Percentiles rank a stretch among this genome's conserved stretches.
phyloP scores from a whole-genome alignment of 1,284 basidiomycete species.

The Fomitiporia mediterranea region DNA sequence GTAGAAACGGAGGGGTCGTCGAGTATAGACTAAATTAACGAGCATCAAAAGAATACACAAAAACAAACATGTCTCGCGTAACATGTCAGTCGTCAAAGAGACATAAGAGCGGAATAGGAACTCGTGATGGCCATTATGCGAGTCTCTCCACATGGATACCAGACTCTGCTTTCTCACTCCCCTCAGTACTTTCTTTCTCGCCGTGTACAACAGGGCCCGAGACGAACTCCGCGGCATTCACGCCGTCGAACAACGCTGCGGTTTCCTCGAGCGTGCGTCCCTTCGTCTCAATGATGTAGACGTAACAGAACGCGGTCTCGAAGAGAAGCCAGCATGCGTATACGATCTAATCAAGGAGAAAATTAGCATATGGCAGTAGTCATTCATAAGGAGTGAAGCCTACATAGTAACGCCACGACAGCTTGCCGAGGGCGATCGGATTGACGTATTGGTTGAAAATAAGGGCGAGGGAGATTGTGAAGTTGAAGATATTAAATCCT shows the following conservation, averaged over 20 bases:
- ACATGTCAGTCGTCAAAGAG: background rate
- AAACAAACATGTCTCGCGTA: background rate
- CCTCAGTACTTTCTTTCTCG: background rate
- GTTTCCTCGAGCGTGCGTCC: constrained; percentile 38
- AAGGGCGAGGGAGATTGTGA: constrained; percentile 44
- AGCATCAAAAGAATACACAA: background rate
- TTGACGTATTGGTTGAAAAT: constrained; percentile 59
- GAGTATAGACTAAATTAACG: background rate
- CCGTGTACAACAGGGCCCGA: background rate
- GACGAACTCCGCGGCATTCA: constrained; percentile 30
- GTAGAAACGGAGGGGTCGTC: background rate
- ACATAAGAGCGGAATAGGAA: background rate
- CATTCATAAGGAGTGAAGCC: constrained; percentile 2
- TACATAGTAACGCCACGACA: constrained; percentile 40
- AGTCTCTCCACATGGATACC: background rate
- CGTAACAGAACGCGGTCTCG: constrained; percentile 36
- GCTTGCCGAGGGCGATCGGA: constrained; percentile 32
- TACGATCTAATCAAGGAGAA: constrained; percentile 31
- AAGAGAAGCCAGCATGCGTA: constrained; percentile 39
- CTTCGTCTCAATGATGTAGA: constrained; percentile 43
- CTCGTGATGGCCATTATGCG: background rate
- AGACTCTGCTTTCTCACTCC: constrained; percentile 9
- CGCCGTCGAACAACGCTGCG: constrained; percentile 33
- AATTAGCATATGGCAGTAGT: background rate
- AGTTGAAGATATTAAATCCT: constrained; percentile 55